These are phyloP conservation scores for Tulasnella calospora DNA, from an alignment of 768 basidiomycete genomes.

Conservation along the genomic window DNA sequence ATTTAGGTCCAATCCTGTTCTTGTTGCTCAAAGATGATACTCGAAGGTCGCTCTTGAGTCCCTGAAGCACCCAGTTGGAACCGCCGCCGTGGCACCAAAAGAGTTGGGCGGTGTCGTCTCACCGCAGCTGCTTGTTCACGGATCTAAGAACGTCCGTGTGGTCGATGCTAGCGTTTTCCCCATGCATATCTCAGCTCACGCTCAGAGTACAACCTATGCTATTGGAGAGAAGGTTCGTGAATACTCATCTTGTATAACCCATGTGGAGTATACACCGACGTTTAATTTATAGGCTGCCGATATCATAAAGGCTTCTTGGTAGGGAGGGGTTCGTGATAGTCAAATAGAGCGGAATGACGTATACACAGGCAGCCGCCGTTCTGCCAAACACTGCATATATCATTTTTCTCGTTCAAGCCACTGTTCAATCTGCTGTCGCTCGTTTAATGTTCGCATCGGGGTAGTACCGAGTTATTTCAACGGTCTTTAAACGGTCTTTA, in stretches of 20 bases:
- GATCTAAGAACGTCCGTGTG: conserved; percentile 55
- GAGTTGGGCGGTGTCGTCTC: conserved; percentile 61
- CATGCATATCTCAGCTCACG: conserved; percentile 47
- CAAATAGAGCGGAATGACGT: background rate
- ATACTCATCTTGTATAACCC: background rate
- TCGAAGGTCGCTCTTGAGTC: conserved; percentile 1
- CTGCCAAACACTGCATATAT: background rate
- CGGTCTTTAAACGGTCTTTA: no score
- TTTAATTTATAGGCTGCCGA: background rate
- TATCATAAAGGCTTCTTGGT: background rate
- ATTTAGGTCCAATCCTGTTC: conserved; percentile 28
- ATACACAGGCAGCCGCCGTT: no score
- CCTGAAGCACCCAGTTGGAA: background rate
- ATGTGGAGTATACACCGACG: no score
- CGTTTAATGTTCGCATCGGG: background rate
- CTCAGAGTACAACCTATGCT: conserved; percentile 16
- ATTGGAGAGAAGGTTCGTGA: conserved; percentile 26
- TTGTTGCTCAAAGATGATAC: background rate
- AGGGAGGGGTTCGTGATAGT: background rate
- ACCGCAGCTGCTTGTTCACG: conserved; percentile 48
- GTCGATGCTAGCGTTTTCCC: conserved; percentile 54
- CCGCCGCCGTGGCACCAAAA: conserved; percentile 49
- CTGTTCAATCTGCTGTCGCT: background rate
- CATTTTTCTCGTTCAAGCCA: background rate
- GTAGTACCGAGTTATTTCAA: no score